Percentiles rank a stretch among this genome's conserved stretches.
phyloP scores from a whole-genome alignment of 2,329 filamentous ascomycete species.

The Lachnum nothofagi region DNA sequence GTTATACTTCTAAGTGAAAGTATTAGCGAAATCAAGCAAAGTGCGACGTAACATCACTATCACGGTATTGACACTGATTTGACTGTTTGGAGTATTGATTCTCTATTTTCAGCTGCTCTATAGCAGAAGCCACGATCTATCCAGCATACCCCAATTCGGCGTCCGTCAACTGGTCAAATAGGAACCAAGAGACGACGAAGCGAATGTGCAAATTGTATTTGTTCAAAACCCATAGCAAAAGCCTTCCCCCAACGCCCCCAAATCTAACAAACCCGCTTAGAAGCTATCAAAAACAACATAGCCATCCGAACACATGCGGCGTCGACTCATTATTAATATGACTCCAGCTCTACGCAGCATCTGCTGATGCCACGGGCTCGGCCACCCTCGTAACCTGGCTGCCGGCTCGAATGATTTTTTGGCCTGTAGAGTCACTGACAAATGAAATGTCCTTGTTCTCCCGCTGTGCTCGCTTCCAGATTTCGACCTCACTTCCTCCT shows the following conservation, averaged over 20 bases:
- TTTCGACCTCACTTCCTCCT: conserved; percentile 83
- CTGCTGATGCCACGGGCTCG: conserved; percentile 74
- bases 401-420: conserved; percentile 80
- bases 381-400: conserved; percentile 78
- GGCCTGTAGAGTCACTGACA: conserved; percentile 73
- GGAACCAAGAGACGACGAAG: background rate
- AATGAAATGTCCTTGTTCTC: conserved; percentile 79
- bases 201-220: background rate
- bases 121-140: too few species aligned
- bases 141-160: background rate
- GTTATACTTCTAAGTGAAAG: too few species aligned
- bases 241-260: conserved; percentile 10
- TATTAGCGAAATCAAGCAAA: too few species aligned
- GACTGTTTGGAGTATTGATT: too few species aligned
- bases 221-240: background rate
- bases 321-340: conserved; percentile 10
- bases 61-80: too few species aligned
- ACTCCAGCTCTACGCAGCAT: conserved; percentile 58
- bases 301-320: conserved; percentile 2
- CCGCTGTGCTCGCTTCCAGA: conserved; percentile 82
- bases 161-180: background rate
- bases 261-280: conserved; percentile 18
- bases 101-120: too few species aligned
- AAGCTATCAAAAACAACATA: conserved; percentile 12
- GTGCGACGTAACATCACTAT: too few species aligned